Conservation (phyloP, 2,329 filamentous ascomycete genomes). For the Penicillium verrucosum region DNA sequence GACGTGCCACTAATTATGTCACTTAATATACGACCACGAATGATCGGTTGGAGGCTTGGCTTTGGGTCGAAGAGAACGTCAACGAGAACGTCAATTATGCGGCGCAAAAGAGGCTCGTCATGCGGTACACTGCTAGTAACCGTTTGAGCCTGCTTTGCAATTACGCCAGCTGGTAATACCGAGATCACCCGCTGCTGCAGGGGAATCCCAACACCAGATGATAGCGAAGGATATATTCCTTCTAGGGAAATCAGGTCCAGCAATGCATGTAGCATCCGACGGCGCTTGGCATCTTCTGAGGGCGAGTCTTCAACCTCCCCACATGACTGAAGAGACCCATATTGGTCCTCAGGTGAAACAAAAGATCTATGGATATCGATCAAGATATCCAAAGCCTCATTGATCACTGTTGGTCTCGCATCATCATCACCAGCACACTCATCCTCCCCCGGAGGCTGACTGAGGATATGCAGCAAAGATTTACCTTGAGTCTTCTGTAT, state of each 20-base stretch:
- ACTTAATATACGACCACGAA: constrained; percentile 40
- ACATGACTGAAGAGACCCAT: neutral
- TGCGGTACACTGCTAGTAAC: constrained; percentile 20
- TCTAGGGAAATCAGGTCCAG: constrained; percentile 45
- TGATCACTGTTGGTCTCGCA: constrained; percentile 30
- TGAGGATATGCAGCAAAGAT: constrained; percentile 37
- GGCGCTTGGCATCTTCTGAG: constrained; percentile 43
- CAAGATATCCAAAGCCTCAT: constrained; percentile 35
- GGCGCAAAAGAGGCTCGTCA: constrained; percentile 31
- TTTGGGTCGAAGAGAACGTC: constrained; percentile 33
- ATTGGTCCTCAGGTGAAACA: constrained; percentile 20
- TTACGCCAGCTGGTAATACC: constrained; percentile 42
- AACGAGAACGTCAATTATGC: constrained; percentile 29
- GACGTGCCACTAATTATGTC: constrained; percentile 40
- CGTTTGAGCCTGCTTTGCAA: constrained; percentile 34
- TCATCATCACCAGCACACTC: constrained; percentile 14
- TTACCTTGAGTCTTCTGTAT: constrained; percentile 35
- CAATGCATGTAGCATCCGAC: constrained; percentile 39
- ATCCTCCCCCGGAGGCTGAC: constrained; percentile 7
- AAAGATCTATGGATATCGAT: constrained; percentile 36
- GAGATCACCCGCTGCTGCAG: constrained; percentile 45
- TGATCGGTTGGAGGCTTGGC: constrained; percentile 39
- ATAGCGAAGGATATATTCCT: constrained; percentile 45
- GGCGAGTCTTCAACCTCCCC: constrained; percentile 26
- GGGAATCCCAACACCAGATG: constrained; percentile 43